Evolutionary conservation across 2,329 filamentous ascomycete genomes (phyloP).

Genomic region (Xylaria sp.): DNA sequence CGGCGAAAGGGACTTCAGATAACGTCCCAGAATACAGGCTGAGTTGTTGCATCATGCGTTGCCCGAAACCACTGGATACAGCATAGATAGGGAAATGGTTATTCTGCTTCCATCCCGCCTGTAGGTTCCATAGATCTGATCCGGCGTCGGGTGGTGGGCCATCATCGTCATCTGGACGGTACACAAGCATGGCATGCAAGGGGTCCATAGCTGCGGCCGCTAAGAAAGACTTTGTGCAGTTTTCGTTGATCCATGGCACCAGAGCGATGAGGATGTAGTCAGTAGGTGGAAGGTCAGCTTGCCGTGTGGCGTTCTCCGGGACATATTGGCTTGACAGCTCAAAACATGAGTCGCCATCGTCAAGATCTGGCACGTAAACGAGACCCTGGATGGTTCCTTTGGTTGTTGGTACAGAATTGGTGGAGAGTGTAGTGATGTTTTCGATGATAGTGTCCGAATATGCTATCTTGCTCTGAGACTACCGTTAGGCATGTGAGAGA

Average conservation of each 20-base stretch:
- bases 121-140: slow-evolving; percentile 75
- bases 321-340: slow-evolving; percentile 72
- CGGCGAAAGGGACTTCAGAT: slow-evolving; percentile 67
- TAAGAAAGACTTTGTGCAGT: slow-evolving; percentile 80
- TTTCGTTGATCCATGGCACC: slow-evolving; percentile 82
- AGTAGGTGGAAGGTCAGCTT: slow-evolving; percentile 71
- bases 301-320: slow-evolving; percentile 78
- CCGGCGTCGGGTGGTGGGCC: slow-evolving; percentile 72
- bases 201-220: slow-evolving; percentile 66
- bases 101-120: slow-evolving; percentile 76
- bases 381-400: slow-evolving; percentile 77
- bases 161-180: slow-evolving; percentile 65
- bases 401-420: slow-evolving; percentile 67
- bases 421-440: slow-evolving; percentile 81
- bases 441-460: slow-evolving; percentile 62
- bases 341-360: slow-evolving; percentile 67
- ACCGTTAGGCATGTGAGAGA: slow-evolving; percentile 39
- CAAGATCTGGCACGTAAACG: slow-evolving; percentile 83
- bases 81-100: slow-evolving; percentile 86
- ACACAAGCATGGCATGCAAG: slow-evolving; percentile 72
- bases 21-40: slow-evolving; percentile 82
- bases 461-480: slow-evolving; percentile 56
- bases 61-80: slow-evolving; percentile 74
- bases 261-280: slow-evolving; percentile 82
- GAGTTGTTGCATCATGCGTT: slow-evolving; percentile 75